Conservation (phyloP, 1,284 basidiomycete genomes). For the Xerocomus minutiporus region DNA sequence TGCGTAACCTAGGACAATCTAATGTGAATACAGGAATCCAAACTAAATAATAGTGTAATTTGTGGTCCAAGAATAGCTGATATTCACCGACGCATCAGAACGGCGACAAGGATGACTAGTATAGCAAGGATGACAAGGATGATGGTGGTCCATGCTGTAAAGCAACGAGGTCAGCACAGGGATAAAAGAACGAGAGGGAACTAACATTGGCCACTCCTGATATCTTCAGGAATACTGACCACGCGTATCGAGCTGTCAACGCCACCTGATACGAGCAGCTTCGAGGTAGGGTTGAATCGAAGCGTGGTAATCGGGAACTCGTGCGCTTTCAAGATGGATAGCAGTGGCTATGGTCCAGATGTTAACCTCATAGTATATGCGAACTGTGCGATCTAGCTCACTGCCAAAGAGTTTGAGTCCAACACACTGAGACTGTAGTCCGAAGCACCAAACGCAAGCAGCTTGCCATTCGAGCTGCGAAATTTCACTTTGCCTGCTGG, state of each 20-base stretch:
- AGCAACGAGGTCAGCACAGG: slow-evolving; percentile 7
- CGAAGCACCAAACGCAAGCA: slow-evolving; percentile 84
- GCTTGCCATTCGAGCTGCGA: slow-evolving; percentile 70
- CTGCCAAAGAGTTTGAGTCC: slow-evolving; percentile 75
- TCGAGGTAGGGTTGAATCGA: slow-evolving; percentile 80
- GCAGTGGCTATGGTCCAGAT: slow-evolving; percentile 59
- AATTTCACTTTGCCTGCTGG: slow-evolving; percentile 7
- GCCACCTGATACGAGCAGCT: slow-evolving; percentile 85
- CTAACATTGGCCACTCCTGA: slow-evolving; percentile 50
- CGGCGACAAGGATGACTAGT: slow-evolving; percentile 27
- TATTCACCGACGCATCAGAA: slow-evolving; percentile 27
- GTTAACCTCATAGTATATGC: slow-evolving; percentile 1
- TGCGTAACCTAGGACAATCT: slow-evolving; percentile 9
- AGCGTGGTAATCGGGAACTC: slow-evolving; percentile 92
- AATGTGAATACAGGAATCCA: slow-evolving; percentile 27
- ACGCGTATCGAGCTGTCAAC: slow-evolving; percentile 88
- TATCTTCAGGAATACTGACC: slow-evolving; percentile 64
- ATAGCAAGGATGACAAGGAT: slow-evolving; percentile 37
- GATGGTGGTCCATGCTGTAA: slow-evolving; percentile 40
- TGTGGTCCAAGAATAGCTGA: neutral
- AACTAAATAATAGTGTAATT: neutral
- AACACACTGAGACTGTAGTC: slow-evolving; percentile 84
- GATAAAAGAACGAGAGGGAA: slow-evolving; percentile 12
- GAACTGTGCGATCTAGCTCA: slow-evolving; percentile 37
- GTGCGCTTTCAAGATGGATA: slow-evolving; percentile 89